phyloP scores from a whole-genome alignment of 2,329 filamentous ascomycete species.

The Talaromyces sp. region DNA sequence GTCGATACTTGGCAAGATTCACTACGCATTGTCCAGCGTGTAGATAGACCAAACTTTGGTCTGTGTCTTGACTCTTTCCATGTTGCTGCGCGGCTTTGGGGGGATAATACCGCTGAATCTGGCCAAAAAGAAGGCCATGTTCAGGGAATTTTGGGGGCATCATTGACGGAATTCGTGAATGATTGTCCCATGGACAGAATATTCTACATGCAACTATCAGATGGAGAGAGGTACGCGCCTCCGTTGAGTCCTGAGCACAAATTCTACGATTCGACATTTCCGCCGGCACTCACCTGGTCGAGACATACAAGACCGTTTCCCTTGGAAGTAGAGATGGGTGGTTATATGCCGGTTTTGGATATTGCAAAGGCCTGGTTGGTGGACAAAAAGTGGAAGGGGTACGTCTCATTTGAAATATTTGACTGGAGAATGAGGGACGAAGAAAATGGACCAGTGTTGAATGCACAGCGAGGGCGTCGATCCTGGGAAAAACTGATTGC shows the following conservation, averaged over 20 bases:
- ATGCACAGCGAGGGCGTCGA: constrained; percentile 7
- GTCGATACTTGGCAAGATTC: constrained; percentile 24
- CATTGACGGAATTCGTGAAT: background rate
- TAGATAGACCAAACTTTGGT: constrained; percentile 25
- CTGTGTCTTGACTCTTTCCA: constrained; percentile 29
- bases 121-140: constrained; percentile 9
- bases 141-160: background rate
- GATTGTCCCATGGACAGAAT: background rate
- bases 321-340: constrained; percentile 15
- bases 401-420: constrained; percentile 21
- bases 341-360: constrained; percentile 12
- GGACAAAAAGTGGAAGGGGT: constrained; percentile 17
- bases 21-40: constrained; percentile 19
- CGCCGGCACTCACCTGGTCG: constrained; percentile 15
- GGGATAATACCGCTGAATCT: constrained; percentile 15
- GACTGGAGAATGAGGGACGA: constrained; percentile 18
- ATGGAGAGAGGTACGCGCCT: constrained; percentile 21
- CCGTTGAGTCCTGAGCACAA: constrained; percentile 15
- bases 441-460: constrained; percentile 1
- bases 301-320: constrained; percentile 20
- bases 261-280: constrained; percentile 13
- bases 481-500: constrained; percentile 2
- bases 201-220: constrained; percentile 21
- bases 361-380: constrained; percentile 17
- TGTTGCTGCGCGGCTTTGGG: constrained; percentile 22